Evolutionary conservation across 495 filamentous ascomycete species (phyloP).

Genomic region (Bacidia rubella): DNA sequence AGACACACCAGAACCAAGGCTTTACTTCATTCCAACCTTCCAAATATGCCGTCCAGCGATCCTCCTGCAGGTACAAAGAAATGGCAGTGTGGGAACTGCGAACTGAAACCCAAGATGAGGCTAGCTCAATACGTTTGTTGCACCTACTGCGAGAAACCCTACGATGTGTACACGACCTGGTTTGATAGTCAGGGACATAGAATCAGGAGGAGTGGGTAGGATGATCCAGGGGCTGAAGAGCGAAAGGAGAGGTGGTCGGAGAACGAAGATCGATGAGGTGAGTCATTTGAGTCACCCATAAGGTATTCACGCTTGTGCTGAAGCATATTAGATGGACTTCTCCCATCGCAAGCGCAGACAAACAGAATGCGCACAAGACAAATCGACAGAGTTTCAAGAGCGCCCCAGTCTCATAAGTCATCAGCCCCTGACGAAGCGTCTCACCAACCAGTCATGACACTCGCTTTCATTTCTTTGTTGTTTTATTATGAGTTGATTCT

Average conservation of each 20-base stretch:
- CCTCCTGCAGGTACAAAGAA: background rate
- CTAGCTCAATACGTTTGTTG: background rate
- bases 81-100: background rate
- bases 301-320: background rate
- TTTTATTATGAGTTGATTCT: too few species aligned
- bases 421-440: slow-evolving; percentile 6
- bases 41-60: background rate
- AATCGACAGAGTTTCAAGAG: background rate
- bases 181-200: background rate
- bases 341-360: background rate
- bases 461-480: too few species aligned
- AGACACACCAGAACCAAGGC: too few species aligned
- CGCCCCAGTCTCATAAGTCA: slow-evolving; percentile 1
- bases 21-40: background rate
- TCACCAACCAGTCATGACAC: too few species aligned
- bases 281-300: background rate
- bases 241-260: background rate
- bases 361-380: background rate
- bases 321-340: background rate
- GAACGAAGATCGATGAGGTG: background rate
- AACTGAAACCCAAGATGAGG: background rate
- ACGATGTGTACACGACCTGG: background rate
- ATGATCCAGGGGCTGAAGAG: background rate
- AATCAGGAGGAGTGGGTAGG: background rate
- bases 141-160: background rate